Evolutionary conservation across 148 eudicot genomes (phyloP), one percentile per base, ranked within the genome.

Genomic region (Rhododendron simsii): DNA sequence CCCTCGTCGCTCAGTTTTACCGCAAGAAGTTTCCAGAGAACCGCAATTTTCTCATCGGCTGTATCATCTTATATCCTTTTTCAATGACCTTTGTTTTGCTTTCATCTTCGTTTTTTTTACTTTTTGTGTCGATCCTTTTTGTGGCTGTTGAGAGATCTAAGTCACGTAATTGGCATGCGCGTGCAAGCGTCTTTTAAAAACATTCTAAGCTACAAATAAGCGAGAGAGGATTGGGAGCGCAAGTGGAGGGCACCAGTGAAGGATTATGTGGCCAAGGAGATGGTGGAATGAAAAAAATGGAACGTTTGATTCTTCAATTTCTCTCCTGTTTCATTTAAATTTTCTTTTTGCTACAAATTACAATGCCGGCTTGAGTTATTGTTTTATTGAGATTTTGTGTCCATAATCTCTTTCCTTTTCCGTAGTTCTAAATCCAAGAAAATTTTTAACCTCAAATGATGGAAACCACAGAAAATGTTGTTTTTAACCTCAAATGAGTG

Each of bases 31-130:
- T 71, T 33, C 76, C 76, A 1, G 76, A 71, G 41, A 71, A 71
- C 21, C 76, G 76, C 20, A 71, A 71, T 71, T 71, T 71, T 15
- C 76, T 71, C 39, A 71, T 71, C 20, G 76, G 76, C 41, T 71
- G 76, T 71, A 71, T 71, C 76, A 71, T 71, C 76, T 71, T 71
- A 71, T 71, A 71, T 71, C 76, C 76, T 71, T 71, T 71, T 69
- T 13, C 76, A 55, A 18, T 33, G 20, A 13, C 41, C 18, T 30
- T 3, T 7, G 18, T 71, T 71, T 30, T 71, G 20, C 18, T 71
- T 71, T 71, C 37, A 13, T 69, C 37, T 4, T 71, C 76, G 28
- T 65, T 65, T 65, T 6, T 65, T 71, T 59, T 2, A 7, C 33
- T 65, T 65, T n/a, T 65, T 65, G 28, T n/a, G 30, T 2, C 10